Evolutionary conservation across 2,329 filamentous ascomycete species (phyloP), one percentile per base, ranked within the genome.

Genomic region (Colletotrichum incanum): DNA sequence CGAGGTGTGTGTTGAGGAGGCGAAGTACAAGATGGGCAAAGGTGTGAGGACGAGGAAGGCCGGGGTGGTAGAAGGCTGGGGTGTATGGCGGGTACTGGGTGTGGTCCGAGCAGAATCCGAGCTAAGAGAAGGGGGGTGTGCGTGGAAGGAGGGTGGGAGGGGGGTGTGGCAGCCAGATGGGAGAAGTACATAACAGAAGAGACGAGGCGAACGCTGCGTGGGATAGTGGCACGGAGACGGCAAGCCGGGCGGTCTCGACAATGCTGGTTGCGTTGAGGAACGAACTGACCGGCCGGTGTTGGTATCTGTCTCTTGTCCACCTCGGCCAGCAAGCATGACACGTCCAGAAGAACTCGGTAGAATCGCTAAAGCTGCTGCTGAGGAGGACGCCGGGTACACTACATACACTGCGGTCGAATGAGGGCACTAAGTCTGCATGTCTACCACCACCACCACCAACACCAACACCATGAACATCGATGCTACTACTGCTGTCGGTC

Each of bases 221-320:
- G 68, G 64, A 71, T 71, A 50, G 68, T 67, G 56, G 68, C 68
- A 71, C 68, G 68, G 68, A 71, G 68, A 71, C 64, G 64, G 68
- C 64, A 71, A 67, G 65, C 68, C 56, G 64, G 50, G 31, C 58
- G 31, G 64, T 56, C 64, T 71, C 28, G 56, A 55, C 64, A 34
- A 18, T 49, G 68, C 68, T 71, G 64, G 37, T 71, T 71, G 68
- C 68, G 68, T 71, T 71, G 68, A 68, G 68, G 50, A 67, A 59
- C 61, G 20, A 50, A 58, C 52, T 50, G 14, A 26, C 26, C 23
- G 23, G 23, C 20, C 52, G 31, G 31, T 37, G n/a, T 39, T 23
- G 31, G 31, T 34, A 11, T 55, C 52, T 31, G 52, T 34, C 31
- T 34, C 52, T 55, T 54, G 50, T 20, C 20, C 28, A 55, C 31